Evolutionary conservation across 805 yeast genomes (phyloP), one percentile per base, ranked within the genome.

Genomic region (Ogataea siamensis): DNA sequence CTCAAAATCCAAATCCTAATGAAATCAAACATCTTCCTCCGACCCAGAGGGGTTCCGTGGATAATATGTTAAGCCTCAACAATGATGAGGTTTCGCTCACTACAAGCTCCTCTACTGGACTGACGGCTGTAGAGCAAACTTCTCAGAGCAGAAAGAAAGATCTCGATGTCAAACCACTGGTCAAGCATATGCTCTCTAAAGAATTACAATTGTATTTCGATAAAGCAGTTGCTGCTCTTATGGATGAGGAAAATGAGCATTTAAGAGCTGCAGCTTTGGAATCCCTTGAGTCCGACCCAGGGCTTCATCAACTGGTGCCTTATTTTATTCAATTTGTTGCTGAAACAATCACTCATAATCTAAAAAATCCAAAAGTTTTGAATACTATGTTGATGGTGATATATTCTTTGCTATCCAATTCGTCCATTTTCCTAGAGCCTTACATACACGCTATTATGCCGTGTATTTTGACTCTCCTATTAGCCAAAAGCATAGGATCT

Each of bases 371-470:
- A 30, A 75, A 74, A 4, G 62, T 86, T 13, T 66, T 93, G 37
- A 73, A 85, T 4, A 85, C 95, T 5, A 88, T 91, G 87, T 67
- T 93, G 43, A 94, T 87, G 59, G 88, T 88, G 46, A 78, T 91
- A 9, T 84, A 87, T 43, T 88, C 98, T 0, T 69, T 93, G 20
- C 70, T 88, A 34, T 78, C 83, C 28, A 93, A 93, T 63, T 79
- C 79, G 38, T 81, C 95, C 14, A 79, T 93, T 26, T 91, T 88
- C 53, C 71, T 91, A 43, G 97, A 91, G 50, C 99, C 98, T 8
- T 91, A 91, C 55, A 87, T 93, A 31, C 99, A 94, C 65, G 91
- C 96, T 1, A 67, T 93, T 50, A 87, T 93, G 86, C 99, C 99
- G n/a, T 87, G 96, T 44, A 82, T 93, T 22, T 70, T 93, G 49